phyloP scores from a whole-genome alignment of 2,329 filamentous ascomycete genomes.

The Colletotrichum viniferum region DNA sequence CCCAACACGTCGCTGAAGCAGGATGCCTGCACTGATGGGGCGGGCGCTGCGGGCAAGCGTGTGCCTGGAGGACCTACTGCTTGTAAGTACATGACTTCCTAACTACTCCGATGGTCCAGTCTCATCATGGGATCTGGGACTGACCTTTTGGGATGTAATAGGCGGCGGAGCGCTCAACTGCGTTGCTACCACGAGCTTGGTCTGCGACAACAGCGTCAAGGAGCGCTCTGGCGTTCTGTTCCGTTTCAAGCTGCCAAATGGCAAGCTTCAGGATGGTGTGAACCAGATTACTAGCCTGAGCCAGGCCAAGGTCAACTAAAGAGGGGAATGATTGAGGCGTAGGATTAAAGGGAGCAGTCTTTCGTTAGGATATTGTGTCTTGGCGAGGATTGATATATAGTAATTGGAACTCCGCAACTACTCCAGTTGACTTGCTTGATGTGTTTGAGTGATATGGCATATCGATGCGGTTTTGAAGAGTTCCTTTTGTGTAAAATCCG shows the following conservation, averaged over 20 bases:
- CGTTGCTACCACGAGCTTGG: conserved; percentile 28
- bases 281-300: conserved; percentile 26
- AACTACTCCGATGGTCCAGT: neutral
- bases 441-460: too few relatives aligned
- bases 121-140: neutral
- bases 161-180: conserved; percentile 30
- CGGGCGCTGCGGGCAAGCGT: conserved; percentile 32
- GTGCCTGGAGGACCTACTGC: conserved; percentile 33
- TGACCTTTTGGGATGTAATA: neutral
- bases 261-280: conserved; percentile 30
- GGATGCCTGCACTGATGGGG: conserved; percentile 33
- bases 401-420: neutral
- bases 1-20: conserved; percentile 37
- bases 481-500: too few relatives aligned
- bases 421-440: neutral
- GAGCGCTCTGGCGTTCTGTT: conserved; percentile 32
- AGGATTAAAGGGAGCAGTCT: neutral
- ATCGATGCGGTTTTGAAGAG: too few relatives aligned
- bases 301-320: conserved; percentile 30
- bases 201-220: conserved; percentile 27
- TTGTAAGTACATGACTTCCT: conserved; percentile 28
- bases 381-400: neutral
- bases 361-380: neutral
- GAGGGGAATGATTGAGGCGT: neutral
- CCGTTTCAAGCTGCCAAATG: conserved; percentile 26